phyloP scores from a whole-genome alignment of 1,139 yeast genomes.

The Yamadazyma dendronema region DNA sequence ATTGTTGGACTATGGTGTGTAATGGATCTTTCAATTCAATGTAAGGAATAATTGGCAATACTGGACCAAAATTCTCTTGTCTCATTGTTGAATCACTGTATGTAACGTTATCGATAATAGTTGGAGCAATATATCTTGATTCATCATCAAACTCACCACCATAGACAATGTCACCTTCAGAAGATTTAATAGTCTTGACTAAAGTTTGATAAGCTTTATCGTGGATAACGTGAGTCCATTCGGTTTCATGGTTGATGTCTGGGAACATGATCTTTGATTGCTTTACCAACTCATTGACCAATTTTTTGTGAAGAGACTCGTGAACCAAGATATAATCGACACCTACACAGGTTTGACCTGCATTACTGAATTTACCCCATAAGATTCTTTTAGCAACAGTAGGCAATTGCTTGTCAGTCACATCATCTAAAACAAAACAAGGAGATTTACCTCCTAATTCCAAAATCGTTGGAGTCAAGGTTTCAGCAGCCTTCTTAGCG shows the following conservation, averaged over 20 bases:
- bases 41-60: slow-evolving; percentile 70
- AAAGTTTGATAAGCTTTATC: slow-evolving; percentile 57
- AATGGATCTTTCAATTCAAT: slow-evolving; percentile 48
- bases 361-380: slow-evolving; percentile 77
- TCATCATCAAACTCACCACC: slow-evolving; percentile 53
- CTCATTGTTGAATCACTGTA: slow-evolving; percentile 74
- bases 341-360: slow-evolving; percentile 92
- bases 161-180: slow-evolving; percentile 59
- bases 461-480: slow-evolving; percentile 74
- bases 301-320: slow-evolving; percentile 51
- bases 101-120: slow-evolving; percentile 58
- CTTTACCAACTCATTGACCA: slow-evolving; percentile 46
- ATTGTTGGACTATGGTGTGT: slow-evolving; percentile 44
- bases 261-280: slow-evolving; percentile 41
- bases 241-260: slow-evolving; percentile 22
- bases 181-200: slow-evolving; percentile 38
- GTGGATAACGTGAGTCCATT: slow-evolving; percentile 65
- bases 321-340: slow-evolving; percentile 80
- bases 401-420: slow-evolving; percentile 42
- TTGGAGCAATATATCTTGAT: slow-evolving; percentile 66
- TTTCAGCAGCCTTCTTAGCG: slow-evolving; percentile 79
- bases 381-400: slow-evolving; percentile 64
- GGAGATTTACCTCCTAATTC: slow-evolving; percentile 97
- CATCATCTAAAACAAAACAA: slow-evolving; percentile 59
- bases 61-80: slow-evolving; percentile 82